These are phyloP conservation scores for Monosporascus sp. DNA, from an alignment of 2,329 filamentous ascomycete species.

Conservation along the genomic window DNA sequence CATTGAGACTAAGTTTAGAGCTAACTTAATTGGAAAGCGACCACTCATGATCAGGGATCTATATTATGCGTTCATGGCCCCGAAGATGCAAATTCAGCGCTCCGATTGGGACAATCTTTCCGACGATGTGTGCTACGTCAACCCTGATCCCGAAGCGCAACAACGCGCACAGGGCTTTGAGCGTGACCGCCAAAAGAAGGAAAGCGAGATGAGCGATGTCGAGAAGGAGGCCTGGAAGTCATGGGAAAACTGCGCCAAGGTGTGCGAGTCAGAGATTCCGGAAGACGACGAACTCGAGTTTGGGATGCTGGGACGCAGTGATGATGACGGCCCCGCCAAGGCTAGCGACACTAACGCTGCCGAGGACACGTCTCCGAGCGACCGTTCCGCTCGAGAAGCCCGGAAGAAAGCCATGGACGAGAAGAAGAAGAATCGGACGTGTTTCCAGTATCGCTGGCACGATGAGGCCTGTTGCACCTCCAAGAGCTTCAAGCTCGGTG, in stretches of 20 bases:
- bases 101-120: conserved; percentile 50
- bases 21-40: conserved; percentile 26
- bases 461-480: conserved; percentile 38
- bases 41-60: conserved; percentile 43
- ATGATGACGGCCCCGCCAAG: conserved; percentile 20
- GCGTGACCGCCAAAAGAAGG: conserved; percentile 31
- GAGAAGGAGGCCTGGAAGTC: conserved; percentile 36
- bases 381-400: conserved; percentile 14
- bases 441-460: conserved; percentile 43
- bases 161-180: conserved; percentile 23
- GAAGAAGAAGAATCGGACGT: conserved; percentile 28
- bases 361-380: conserved; percentile 20
- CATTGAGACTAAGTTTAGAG: neutral
- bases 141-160: conserved; percentile 31
- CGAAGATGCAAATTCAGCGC: conserved; percentile 34
- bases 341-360: conserved; percentile 20
- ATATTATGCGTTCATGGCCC: conserved; percentile 42
- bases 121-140: conserved; percentile 41
- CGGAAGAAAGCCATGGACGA: conserved; percentile 21
- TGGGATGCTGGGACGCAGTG: conserved; percentile 7
- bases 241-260: conserved; percentile 40
- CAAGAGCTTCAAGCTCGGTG: conserved; percentile 38
- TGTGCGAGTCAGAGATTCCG: conserved; percentile 39
- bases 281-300: conserved; percentile 27
- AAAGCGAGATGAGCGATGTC: conserved; percentile 30